Percentiles rank a stretch among this genome's conserved stretches.
These are phyloP conservation scores for Cymbopogon flexuosus DNA, from an alignment of 202 grass and related monocot genomes.

Conservation along the genomic window DNA sequence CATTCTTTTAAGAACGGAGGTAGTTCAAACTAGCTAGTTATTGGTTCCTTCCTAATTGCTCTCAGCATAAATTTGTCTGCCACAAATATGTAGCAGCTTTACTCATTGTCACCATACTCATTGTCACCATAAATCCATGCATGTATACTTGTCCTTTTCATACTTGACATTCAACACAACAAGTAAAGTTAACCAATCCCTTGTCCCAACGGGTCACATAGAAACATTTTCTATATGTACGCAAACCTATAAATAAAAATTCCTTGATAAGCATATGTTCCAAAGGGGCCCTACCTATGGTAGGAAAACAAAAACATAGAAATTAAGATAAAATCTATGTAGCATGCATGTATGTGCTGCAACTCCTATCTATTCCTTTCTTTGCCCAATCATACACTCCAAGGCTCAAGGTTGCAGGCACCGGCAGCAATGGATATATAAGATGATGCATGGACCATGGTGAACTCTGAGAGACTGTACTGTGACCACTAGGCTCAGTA, in stretches of 20 bases:
- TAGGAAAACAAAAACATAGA: neutral
- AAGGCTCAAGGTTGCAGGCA: conserved; percentile 21
- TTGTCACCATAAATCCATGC: neutral
- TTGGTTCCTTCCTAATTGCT: neutral
- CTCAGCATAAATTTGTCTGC: neutral
- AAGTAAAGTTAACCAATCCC: neutral
- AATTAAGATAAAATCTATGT: neutral
- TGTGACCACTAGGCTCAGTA: too few relatives aligned
- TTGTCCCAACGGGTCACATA: too few relatives aligned
- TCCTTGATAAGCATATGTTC: too few relatives aligned
- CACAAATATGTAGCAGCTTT: neutral
- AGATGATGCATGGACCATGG: neutral
- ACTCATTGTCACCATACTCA: neutral
- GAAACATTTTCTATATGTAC: too few relatives aligned
- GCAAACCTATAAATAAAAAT: too few relatives aligned
- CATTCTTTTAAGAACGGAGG: too few relatives aligned
- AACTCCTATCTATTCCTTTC: conserved; percentile 24
- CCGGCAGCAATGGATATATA: neutral
- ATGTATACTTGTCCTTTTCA: neutral
- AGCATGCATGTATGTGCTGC: neutral
- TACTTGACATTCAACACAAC: neutral
- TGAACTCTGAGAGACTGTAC: too few relatives aligned
- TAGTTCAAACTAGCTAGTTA: neutral
- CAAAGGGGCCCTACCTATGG: too few relatives aligned
- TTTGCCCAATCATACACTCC: conserved; percentile 22